Conservation (phyloP, 2,329 filamentous ascomycete genomes). For the Cercospora nicotianae region DNA sequence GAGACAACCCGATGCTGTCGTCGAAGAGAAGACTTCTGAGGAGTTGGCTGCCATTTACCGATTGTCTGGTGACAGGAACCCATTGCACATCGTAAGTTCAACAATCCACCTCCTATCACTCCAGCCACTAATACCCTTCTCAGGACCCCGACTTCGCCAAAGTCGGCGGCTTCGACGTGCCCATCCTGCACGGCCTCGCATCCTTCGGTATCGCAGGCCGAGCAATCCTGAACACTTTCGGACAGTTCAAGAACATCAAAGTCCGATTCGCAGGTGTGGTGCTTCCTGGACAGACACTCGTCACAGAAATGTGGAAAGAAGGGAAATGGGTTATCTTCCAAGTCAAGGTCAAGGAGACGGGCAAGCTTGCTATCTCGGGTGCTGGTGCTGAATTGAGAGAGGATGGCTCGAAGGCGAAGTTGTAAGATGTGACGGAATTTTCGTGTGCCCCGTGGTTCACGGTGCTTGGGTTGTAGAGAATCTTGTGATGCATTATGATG, state of each 20-base stretch:
- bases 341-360: slow-evolving; percentile 86
- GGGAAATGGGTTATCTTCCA: slow-evolving; percentile 78
- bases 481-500: background rate
- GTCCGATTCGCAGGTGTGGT: slow-evolving; percentile 86
- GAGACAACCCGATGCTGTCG: slow-evolving; percentile 74
- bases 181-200: slow-evolving; percentile 96
- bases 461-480: slow-evolving; percentile 6
- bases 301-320: slow-evolving; percentile 94
- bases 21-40: slow-evolving; percentile 81
- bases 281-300: slow-evolving; percentile 81
- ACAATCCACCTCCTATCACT: too few relatives aligned
- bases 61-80: slow-evolving; percentile 91
- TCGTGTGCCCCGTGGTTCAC: background rate
- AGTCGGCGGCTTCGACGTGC: slow-evolving; percentile 89
- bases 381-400: slow-evolving; percentile 72
- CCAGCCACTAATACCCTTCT: background rate
- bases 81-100: slow-evolving; percentile 72
- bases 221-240: slow-evolving; percentile 82
- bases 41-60: slow-evolving; percentile 94
- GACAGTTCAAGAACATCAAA: slow-evolving; percentile 86
- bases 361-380: slow-evolving; percentile 80
- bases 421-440: too few relatives aligned
- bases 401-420: slow-evolving; percentile 51
- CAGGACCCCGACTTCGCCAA: slow-evolving; percentile 85
- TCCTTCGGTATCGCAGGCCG: slow-evolving; percentile 90